A percentile compares a stretch with the other conserved stretches of the same genome.
phyloP scores from a whole-genome alignment of 1,284 basidiomycete genomes.

The Austroboletus niveus region DNA sequence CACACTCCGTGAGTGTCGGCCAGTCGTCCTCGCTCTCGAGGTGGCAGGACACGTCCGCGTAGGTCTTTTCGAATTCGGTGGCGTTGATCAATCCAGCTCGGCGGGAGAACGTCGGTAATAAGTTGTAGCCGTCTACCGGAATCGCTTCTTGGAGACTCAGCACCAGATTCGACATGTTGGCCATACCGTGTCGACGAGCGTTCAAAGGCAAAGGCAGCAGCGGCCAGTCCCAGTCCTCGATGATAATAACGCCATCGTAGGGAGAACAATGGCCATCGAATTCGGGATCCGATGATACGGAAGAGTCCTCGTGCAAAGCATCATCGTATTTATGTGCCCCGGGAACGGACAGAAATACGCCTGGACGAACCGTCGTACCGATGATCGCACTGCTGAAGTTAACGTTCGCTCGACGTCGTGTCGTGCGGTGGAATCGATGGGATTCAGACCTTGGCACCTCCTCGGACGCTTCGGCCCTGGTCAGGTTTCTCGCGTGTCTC shows the following conservation, averaged over 20 bases:
- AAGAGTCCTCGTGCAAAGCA: neutral
- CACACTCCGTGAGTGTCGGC: no score
- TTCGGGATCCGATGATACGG: neutral
- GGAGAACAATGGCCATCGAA: neutral
- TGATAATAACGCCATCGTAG: constrained; percentile 2
- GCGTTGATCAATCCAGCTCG: neutral
- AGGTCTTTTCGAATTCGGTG: neutral
- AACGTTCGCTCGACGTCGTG: constrained; percentile 7
- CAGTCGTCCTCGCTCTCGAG: no score
- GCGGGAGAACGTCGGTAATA: neutral
- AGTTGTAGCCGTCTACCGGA: neutral
- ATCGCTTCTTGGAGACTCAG: neutral
- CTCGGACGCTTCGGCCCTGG: neutral
- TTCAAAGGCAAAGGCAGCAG: no score
- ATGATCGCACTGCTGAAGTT: constrained; percentile 19
- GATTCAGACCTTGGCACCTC: no score
- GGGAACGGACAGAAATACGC: constrained; percentile 12
- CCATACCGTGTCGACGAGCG: constrained; percentile 15
- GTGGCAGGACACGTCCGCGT: neutral
- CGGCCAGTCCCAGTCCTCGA: no score
- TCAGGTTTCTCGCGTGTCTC: neutral
- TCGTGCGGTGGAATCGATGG: constrained; percentile 17
- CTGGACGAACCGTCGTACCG: constrained; percentile 10
- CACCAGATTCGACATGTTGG: constrained; percentile 6
- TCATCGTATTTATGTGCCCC: neutral